A percentile compares a stretch with the other conserved stretches of the same genome.
Evolutionary conservation across 176 grass and related monocot species (phyloP).

Genomic region (Themeda triandra): DNA sequence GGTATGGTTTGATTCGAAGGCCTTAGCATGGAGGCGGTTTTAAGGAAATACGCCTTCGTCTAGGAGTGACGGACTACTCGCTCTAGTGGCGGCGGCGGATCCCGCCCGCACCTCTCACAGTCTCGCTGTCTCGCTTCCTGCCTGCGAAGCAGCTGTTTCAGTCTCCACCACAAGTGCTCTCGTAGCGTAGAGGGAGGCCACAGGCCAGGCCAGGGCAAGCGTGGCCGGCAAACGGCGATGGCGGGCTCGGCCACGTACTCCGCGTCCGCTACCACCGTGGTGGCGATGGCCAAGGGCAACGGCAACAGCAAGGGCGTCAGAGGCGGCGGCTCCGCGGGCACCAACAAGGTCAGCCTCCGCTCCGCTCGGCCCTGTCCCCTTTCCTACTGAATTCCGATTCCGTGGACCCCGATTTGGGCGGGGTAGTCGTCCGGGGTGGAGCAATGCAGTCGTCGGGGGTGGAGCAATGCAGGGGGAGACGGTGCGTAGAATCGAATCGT

Average conservation of each 20-base stretch:
- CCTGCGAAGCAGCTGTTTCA: too few relatives aligned
- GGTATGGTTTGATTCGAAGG: too few relatives aligned
- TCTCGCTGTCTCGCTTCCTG: background rate
- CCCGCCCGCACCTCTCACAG: background rate
- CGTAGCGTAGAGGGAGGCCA: background rate
- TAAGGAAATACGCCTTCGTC: background rate
- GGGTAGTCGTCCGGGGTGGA: background rate
- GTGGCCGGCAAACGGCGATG: conserved; percentile 11
- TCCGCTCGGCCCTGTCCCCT: background rate
- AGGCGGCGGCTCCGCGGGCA: conserved; percentile 19
- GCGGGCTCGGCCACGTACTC: conserved; percentile 39
- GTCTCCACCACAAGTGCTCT: background rate
- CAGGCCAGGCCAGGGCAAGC: background rate
- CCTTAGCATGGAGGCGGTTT: background rate
- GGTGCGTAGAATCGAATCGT: background rate
- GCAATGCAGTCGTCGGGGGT: background rate
- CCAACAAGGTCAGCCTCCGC: conserved; percentile 23
- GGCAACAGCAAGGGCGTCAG: conserved; percentile 15
- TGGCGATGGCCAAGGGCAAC: conserved; percentile 45
- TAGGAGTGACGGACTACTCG: too few relatives aligned
- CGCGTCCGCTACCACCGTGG: conserved; percentile 37
- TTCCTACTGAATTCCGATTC: background rate
- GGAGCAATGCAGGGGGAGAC: background rate
- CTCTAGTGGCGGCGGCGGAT: too few relatives aligned
- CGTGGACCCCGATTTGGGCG: too few relatives aligned